These are phyloP conservation scores for Chaetomium tenue DNA, from an alignment of 495 filamentous ascomycete genomes.

Conservation along the genomic window DNA sequence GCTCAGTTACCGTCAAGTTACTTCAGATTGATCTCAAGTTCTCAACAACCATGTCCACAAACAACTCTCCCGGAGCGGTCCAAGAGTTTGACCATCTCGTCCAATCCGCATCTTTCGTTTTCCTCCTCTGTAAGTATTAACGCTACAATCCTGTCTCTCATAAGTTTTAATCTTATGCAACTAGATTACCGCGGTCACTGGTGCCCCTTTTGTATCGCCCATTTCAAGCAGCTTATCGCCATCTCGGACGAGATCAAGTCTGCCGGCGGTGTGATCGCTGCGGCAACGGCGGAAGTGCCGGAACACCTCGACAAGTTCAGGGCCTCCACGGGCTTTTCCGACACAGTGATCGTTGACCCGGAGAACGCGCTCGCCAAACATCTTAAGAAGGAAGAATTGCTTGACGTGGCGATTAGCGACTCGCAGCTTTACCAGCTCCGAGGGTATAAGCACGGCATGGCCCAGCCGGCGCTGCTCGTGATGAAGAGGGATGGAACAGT, in stretches of 20 bases:
- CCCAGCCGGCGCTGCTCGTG: background rate
- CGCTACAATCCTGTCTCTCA: background rate
- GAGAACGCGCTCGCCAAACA: background rate
- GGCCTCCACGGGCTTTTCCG: background rate
- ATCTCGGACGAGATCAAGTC: background rate
- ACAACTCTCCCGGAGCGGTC: background rate
- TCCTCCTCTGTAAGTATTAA: background rate
- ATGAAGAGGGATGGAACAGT: background rate
- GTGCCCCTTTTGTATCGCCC: background rate
- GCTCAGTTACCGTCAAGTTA: background rate
- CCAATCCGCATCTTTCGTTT: background rate
- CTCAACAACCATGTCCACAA: background rate
- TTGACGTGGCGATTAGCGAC: background rate
- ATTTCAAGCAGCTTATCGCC: background rate
- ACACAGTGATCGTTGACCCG: background rate
- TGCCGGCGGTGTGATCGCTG: background rate
- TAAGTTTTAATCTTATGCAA: background rate
- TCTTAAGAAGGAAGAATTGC: background rate
- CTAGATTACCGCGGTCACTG: constrained; percentile 6
- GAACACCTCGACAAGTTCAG: background rate
- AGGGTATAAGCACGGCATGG: background rate
- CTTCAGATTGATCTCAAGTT: background rate
- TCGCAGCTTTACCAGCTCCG: background rate
- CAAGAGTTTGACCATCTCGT: background rate
- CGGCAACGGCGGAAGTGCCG: background rate